Evolutionary conservation across 306 rosid genomes (phyloP).

Genomic region (Trifolium subterraneum): DNA sequence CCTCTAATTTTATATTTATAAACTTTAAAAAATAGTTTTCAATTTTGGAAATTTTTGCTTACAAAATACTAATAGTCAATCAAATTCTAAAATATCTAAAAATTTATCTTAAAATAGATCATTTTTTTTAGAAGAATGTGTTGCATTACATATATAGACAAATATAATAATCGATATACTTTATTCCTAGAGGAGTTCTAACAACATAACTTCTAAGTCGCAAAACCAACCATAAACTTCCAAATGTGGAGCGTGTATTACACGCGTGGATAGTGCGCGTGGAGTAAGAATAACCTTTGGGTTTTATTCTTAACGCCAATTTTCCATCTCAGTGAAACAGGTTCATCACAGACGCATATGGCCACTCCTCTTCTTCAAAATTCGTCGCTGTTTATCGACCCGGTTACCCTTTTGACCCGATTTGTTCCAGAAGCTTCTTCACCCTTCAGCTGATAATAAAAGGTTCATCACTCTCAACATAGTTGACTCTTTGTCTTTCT

Average conservation of each 20-base stretch:
- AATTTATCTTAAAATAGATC: no score
- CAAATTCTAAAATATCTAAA: no score
- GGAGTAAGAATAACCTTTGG: neutral
- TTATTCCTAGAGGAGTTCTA: no score
- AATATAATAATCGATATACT: no score
- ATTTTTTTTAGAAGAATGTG: no score
- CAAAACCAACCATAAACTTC: neutral
- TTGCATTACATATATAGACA: no score
- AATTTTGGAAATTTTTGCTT: no score
- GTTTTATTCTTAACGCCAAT: slow-evolving; percentile 3
- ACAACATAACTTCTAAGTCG: no score
- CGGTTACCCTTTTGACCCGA: neutral
- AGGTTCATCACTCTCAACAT: neutral
- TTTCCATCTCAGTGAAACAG: neutral
- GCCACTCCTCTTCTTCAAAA: slow-evolving; percentile 25
- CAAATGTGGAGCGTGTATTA: neutral
- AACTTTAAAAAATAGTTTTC: no score
- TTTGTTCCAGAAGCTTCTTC: slow-evolving; percentile 35
- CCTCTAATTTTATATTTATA: no score
- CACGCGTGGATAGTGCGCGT: slow-evolving; percentile 22
- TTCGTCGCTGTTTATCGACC: neutral
- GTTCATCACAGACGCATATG: slow-evolving; percentile 26
- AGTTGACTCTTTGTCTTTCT: slow-evolving; percentile 23
- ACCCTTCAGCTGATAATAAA: slow-evolving; percentile 21
- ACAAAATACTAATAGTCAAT: no score